Conservation (phyloP, 2,329 filamentous ascomycete genomes). For the Amauroascus verrucosus region DNA sequence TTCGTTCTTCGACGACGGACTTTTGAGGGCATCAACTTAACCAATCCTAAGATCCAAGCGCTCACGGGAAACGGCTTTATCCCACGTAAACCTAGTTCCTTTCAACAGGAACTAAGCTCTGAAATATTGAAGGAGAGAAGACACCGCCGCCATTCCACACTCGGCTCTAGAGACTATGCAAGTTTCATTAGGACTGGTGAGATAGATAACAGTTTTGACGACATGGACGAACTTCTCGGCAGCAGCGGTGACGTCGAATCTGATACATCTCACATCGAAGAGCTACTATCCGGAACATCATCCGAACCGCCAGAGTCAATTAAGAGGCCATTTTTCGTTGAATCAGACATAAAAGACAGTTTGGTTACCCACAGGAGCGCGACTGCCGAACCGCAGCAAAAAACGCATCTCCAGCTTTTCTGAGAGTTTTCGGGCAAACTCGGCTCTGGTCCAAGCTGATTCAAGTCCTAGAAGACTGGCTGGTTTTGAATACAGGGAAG, state of each 20-base stretch:
- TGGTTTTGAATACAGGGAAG: background rate
- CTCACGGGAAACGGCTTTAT: conserved; percentile 10
- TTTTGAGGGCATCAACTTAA: conserved; percentile 13
- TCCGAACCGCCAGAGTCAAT: conserved; percentile 5
- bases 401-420: conserved; percentile 2
- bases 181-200: conserved; percentile 3
- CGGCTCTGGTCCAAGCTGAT: background rate
- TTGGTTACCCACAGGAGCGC: background rate
- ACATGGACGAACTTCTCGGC: background rate
- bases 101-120: conserved; percentile 3
- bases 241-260: background rate
- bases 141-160: background rate
- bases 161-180: conserved; percentile 9
- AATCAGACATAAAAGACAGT: background rate
- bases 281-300: background rate
- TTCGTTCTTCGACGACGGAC: background rate
- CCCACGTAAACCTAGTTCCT: conserved; percentile 6
- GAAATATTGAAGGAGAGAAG: background rate
- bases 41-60: conserved; percentile 5
- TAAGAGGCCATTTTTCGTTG: conserved; percentile 1
- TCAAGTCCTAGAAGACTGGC: background rate
- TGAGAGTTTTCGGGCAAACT: background rate
- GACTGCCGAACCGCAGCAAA: background rate
- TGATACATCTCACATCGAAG: conserved; percentile 4
- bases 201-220: conserved; percentile 1